phyloP scores from a whole-genome alignment of 2,329 filamentous ascomycete species.

The Seiridium unicorne region DNA sequence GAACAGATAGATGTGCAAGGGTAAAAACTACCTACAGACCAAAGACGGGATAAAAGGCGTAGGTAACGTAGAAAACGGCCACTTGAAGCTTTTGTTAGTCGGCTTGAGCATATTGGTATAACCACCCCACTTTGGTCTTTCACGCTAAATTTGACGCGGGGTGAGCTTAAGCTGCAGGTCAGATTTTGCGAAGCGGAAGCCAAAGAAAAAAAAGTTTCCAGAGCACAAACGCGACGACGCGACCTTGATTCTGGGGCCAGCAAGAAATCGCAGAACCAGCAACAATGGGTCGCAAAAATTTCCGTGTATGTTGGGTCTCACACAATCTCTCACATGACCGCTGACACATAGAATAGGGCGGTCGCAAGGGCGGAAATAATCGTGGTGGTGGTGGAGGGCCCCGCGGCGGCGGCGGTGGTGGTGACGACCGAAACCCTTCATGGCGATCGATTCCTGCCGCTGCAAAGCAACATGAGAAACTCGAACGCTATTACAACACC shows the following conservation, averaged over 20 bases:
- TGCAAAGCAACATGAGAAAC: constrained; percentile 76
- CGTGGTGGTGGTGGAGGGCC: constrained; percentile 12
- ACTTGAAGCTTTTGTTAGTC: no score
- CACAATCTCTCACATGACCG: not conserved
- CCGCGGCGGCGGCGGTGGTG: constrained; percentile 34
- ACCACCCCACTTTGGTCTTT: no score
- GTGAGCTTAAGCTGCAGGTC: no score
- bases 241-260: not conserved
- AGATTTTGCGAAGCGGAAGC: not conserved
- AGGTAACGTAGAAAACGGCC: no score
- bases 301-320: not conserved
- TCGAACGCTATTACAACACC: constrained; percentile 83
- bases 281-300: not conserved
- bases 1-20: no score
- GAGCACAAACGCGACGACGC: not conserved
- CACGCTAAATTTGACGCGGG: no score
- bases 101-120: no score
- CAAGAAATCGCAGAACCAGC: not conserved
- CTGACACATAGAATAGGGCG: constrained; percentile 18
- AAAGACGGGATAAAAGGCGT: no score
- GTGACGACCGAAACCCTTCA: constrained; percentile 38
- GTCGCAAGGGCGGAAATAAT: constrained; percentile 25
- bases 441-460: constrained; percentile 57
- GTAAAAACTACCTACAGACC: no score
- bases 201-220: not conserved